Evolutionary conservation across 2,329 filamentous ascomycete genomes (phyloP), one percentile per base, ranked within the genome.

Genomic region (Aspergillus caelatus): DNA sequence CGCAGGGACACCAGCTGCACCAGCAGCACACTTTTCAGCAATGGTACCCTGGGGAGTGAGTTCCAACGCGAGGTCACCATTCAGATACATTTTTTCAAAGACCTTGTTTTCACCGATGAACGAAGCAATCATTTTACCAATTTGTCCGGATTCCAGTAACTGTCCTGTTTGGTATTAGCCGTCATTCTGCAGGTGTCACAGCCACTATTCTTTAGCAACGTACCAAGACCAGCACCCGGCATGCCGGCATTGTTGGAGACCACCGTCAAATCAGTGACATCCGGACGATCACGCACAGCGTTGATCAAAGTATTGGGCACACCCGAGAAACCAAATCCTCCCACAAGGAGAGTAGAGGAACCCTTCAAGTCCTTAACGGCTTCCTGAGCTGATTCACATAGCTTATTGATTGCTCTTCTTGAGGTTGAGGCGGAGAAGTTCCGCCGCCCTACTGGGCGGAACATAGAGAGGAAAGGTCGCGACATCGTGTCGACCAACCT

Each of bases 31-130:
- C 70, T 93, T 88, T 81, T 97, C 93, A 43, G 93, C 93, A 58
- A 97, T 86, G 21, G 92, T 96, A 67, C 93, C 93, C 79, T 96
- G 93, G 1, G 93, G 93, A 28, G 91, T 94, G 67, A 97, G 86
- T 81, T 97, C 93, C 59, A 97, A 86, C 76, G 94, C 90, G 62
- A 96, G 87, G 75, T 95, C 85, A 65, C 93, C 93, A 8, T 85
- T 90, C 58, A 96, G 84, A 78, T 96, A 97, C 89, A 94, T 94
- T 74, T 86, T 85, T 82, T 96, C 93, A 66, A 97, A 92, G 11
- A 90, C 90, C 82, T 95, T 94, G 79, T 94, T 94, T 71, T 89
- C 88, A 45, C 91, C 91, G 36, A 94, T 86, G 67, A 91, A 94
- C 19, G 89, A 92, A 32, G 92, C 83, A 66, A 93, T 88, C 79